These are phyloP conservation scores for Eucalyptus pauciflora DNA, from an alignment of 345 rosid species.

Conservation along the genomic window DNA sequence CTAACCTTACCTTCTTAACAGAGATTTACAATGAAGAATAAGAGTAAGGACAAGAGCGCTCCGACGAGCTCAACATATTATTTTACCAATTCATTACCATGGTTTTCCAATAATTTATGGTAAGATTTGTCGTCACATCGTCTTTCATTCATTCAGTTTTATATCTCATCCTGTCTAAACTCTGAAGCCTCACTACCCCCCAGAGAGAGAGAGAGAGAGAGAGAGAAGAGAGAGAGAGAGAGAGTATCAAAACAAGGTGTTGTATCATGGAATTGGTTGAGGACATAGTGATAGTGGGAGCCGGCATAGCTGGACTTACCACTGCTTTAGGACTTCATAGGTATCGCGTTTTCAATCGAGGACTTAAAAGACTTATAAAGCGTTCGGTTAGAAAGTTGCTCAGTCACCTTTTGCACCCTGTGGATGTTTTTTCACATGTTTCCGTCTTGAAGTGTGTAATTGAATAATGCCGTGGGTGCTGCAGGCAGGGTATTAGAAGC, in stretches of 20 bases:
- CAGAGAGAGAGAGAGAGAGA: neutral
- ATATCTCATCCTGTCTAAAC: neutral
- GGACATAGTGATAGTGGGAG: conserved; percentile 47
- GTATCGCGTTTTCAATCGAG: neutral
- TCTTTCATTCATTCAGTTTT: neutral
- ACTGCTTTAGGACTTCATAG: conserved; percentile 43
- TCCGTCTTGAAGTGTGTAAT: neutral
- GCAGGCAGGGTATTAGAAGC: conserved; percentile 64
- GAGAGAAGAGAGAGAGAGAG: neutral
- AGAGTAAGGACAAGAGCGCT: neutral
- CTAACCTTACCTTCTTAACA: neutral
- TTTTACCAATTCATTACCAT: neutral
- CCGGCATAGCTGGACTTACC: conserved; percentile 55
- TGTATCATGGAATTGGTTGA: neutral
- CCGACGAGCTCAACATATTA: neutral
- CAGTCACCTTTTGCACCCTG: neutral
- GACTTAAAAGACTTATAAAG: neutral
- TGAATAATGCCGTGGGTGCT: neutral
- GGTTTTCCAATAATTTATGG: neutral
- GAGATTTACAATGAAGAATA: no score
- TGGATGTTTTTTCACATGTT: neutral
- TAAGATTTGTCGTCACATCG: accelerated
- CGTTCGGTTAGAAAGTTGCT: neutral
- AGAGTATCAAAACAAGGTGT: neutral
- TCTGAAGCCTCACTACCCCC: neutral